Conservation (phyloP, 1,139 yeast species). For the Candida albicans region DNA sequence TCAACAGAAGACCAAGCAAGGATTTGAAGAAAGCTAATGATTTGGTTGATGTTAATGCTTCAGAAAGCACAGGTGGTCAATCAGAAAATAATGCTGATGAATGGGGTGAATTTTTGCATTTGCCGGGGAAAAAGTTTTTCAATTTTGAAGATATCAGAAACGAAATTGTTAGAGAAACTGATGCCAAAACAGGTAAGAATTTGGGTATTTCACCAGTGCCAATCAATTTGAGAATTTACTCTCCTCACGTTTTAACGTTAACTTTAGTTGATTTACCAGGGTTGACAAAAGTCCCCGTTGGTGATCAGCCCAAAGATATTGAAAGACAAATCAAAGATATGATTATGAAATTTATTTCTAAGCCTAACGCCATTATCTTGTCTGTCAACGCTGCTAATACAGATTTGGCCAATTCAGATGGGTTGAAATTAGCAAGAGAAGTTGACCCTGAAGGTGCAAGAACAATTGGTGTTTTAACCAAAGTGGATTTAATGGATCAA, state of each 20-base stretch:
- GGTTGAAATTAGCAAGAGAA: constrained; percentile 92
- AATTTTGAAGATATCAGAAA: constrained; percentile 89
- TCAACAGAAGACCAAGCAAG: constrained; percentile 57
- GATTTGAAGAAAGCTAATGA: constrained; percentile 21
- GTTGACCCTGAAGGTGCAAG: constrained; percentile 97
- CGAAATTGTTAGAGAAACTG: constrained; percentile 93
- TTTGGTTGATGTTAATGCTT: constrained; percentile 36
- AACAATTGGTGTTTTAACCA: constrained; percentile 95
- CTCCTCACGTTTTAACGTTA: constrained; percentile 93
- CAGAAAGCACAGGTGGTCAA: constrained; percentile 44
- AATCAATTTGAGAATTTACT: constrained; percentile 88
- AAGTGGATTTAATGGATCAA: constrained; percentile 96
- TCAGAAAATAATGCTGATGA: constrained; percentile 84
- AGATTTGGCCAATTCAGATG: constrained; percentile 96
- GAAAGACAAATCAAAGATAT: constrained; percentile 93
- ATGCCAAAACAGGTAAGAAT: constrained; percentile 88
- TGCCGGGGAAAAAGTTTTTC: constrained; percentile 84
- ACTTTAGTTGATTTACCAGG: constrained; percentile 98
- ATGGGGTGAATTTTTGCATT: constrained; percentile 97
- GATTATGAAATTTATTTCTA: constrained; percentile 90
- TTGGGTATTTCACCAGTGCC: constrained; percentile 92
- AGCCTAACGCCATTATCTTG: constrained; percentile 92
- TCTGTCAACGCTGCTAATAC: constrained; percentile 98
- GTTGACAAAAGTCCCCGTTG: constrained; percentile 98
- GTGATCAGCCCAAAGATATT: constrained; percentile 97